phyloP scores from a whole-genome alignment of 495 filamentous ascomycete genomes.

The Trichoderma asperelloides region DNA sequence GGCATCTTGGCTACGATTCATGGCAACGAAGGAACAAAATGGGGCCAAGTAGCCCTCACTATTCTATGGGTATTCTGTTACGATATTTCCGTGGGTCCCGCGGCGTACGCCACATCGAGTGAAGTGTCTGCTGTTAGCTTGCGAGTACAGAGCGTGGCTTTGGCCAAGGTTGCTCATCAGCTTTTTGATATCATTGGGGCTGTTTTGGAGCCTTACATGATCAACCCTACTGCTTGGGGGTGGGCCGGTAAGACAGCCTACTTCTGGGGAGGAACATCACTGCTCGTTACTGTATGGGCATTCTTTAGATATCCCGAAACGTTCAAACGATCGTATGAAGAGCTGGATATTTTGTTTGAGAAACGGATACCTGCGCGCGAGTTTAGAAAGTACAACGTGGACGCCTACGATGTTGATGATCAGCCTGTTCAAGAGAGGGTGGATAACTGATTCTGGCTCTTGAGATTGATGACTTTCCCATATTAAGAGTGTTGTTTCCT shows the following conservation, averaged over 20 bases:
- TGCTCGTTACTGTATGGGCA: constrained; percentile 27
- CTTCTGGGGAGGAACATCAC: constrained; percentile 43
- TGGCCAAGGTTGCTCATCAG: constrained; percentile 28
- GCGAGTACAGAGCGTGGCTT: constrained; percentile 28
- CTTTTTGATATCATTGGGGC: constrained; percentile 23
- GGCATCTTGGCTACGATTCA: constrained; percentile 6
- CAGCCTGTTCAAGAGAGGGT: background rate
- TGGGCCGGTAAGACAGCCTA: constrained; percentile 39
- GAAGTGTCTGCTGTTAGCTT: constrained; percentile 33
- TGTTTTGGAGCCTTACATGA: constrained; percentile 27
- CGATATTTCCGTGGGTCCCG: constrained; percentile 32
- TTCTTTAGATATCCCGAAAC: constrained; percentile 34
- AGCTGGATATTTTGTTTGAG: constrained; percentile 46
- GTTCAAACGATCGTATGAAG: constrained; percentile 38
- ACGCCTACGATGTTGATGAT: constrained; percentile 9
- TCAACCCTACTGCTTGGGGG: constrained; percentile 40
- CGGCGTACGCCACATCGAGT: constrained; percentile 26
- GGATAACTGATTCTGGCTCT: too few species aligned
- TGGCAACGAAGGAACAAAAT: constrained; percentile 22
- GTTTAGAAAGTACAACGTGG: constrained; percentile 27
- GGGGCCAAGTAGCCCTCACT: constrained; percentile 12
- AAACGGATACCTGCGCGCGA: constrained; percentile 32
- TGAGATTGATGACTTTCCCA: background rate
- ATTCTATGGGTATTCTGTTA: constrained; percentile 33
- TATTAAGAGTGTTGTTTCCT: background rate